Conservation (phyloP, 2,329 filamentous ascomycete genomes). For the Penicillium sp. region DNA sequence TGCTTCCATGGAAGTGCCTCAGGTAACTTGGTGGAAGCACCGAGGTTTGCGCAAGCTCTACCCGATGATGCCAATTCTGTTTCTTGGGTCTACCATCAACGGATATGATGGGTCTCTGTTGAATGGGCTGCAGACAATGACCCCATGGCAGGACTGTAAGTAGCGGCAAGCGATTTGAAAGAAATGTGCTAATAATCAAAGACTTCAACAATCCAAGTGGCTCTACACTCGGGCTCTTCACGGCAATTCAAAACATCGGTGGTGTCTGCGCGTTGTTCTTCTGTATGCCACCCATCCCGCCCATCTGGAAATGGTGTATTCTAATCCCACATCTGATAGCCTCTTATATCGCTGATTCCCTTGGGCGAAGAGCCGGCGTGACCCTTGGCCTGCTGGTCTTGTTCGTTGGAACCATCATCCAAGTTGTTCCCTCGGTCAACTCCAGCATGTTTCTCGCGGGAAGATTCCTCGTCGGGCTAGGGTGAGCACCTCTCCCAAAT, state of each 20-base stretch:
- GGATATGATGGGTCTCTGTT: conserved; percentile 22
- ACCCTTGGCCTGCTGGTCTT: conserved; percentile 17
- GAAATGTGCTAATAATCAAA: not conserved
- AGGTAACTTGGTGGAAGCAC: conserved; percentile 19
- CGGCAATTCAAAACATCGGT: conserved; percentile 20
- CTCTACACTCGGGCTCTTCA: conserved; percentile 15
- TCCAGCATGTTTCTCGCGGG: conserved; percentile 14
- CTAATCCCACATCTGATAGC: conserved; percentile 2
- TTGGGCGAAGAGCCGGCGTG: conserved; percentile 17
- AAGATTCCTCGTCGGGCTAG: conserved; percentile 19
- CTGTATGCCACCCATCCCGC: not conserved
- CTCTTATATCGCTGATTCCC: conserved; percentile 21
- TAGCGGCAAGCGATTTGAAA: not conserved
- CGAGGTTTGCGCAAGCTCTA: conserved; percentile 14
- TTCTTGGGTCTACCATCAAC: conserved; percentile 16
- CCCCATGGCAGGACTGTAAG: conserved; percentile 19
- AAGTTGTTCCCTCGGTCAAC: conserved; percentile 10
- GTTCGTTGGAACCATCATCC: conserved; percentile 21
- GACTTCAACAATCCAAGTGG: conserved; percentile 17
- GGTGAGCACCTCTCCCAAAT: conserved; percentile 3
- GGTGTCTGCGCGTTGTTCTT: conserved; percentile 20
- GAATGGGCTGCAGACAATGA: conserved; percentile 23
- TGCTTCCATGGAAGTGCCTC: conserved; percentile 1
- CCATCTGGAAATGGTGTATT: too few relatives aligned
- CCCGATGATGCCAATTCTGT: conserved; percentile 18